Percentiles rank a stretch among this genome's conserved stretches.
phyloP scores from a whole-genome alignment of 441 rosid genomes.

The Erodium texanum region DNA sequence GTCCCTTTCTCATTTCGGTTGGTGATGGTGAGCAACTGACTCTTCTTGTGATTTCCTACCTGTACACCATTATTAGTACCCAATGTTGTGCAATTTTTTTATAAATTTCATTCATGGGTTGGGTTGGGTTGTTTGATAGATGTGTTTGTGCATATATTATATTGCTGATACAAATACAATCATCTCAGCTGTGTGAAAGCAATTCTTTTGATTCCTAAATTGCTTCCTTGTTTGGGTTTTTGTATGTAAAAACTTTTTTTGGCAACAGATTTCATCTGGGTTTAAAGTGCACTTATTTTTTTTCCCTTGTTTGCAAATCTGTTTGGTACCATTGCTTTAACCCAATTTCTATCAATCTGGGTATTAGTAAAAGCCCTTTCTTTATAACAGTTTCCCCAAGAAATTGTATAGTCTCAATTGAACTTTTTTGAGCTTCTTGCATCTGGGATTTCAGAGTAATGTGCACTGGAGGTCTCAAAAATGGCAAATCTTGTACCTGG shows the following conservation, averaged over 20 bases:
- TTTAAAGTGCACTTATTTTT: background rate
- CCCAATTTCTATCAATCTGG: slow-evolving; percentile 13
- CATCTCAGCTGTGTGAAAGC: too few species aligned
- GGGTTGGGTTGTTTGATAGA: background rate
- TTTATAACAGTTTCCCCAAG: slow-evolving; percentile 12
- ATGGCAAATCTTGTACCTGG: slow-evolving; percentile 97
- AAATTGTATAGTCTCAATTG: slow-evolving; percentile 10
- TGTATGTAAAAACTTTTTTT: slow-evolving; percentile 6
- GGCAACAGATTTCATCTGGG: slow-evolving; percentile 11
- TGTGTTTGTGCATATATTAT: background rate
- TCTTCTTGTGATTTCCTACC: slow-evolving; percentile 18
- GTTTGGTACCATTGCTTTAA: slow-evolving; percentile 8
- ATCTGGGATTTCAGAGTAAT: slow-evolving; percentile 30
- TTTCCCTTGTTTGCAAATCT: background rate
- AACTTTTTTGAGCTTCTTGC: slow-evolving; percentile 4
- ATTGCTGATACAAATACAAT: background rate
- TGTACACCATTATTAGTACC: slow-evolving; percentile 12
- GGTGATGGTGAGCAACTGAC: slow-evolving; percentile 17
- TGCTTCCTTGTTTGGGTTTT: slow-evolving; percentile 5
- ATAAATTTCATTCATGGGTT: too few species aligned
- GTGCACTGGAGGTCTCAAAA: slow-evolving; percentile 27
- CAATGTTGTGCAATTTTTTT: too few species aligned
- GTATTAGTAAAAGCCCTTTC: slow-evolving; percentile 10
- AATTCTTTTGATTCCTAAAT: background rate
- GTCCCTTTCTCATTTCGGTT: slow-evolving; percentile 23